Percentiles rank a stretch among this genome's conserved stretches.
These are phyloP conservation scores for Micromonas commoda DNA, from an alignment of 139 green algal species.

Conservation along the genomic window DNA sequence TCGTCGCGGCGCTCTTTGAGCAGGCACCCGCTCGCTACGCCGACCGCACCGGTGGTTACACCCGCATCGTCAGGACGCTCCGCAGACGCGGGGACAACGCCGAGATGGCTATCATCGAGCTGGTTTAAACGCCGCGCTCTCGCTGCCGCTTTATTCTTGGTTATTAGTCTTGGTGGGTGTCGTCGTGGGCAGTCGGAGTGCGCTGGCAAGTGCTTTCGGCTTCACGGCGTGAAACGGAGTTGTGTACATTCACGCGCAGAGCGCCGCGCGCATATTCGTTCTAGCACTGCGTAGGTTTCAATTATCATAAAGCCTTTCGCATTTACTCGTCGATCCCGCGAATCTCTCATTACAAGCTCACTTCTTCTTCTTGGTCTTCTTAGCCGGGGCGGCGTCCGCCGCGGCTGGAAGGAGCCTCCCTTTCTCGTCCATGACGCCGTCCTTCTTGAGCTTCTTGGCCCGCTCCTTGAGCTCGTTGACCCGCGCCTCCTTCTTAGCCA, in stretches of 20 bases:
- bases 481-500: slow-evolving; percentile 21
- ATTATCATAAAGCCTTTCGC: too few relatives aligned
- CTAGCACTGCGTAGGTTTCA: too few relatives aligned
- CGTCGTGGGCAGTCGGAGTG: too few relatives aligned
- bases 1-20: slow-evolving; percentile 85
- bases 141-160: too few relatives aligned
- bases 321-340: too few relatives aligned
- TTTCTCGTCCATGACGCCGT: neutral
- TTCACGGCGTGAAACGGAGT: too few relatives aligned
- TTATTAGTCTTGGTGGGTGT: too few relatives aligned
- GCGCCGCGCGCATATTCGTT: too few relatives aligned
- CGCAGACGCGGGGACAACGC: slow-evolving; percentile 73
- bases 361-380: neutral
- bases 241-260: too few relatives aligned
- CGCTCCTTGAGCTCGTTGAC: neutral
- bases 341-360: too few relatives aligned
- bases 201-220: too few relatives aligned
- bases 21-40: slow-evolving; percentile 71
- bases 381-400: neutral
- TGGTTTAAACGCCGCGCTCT: slow-evolving; percentile 62
- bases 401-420: neutral
- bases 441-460: neutral
- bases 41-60: slow-evolving; percentile 86
- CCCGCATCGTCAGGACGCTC: slow-evolving; percentile 58
- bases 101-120: slow-evolving; percentile 92